Conservation (phyloP, 805 yeast genomes). For the Myxozyma mucilagina region DNA sequence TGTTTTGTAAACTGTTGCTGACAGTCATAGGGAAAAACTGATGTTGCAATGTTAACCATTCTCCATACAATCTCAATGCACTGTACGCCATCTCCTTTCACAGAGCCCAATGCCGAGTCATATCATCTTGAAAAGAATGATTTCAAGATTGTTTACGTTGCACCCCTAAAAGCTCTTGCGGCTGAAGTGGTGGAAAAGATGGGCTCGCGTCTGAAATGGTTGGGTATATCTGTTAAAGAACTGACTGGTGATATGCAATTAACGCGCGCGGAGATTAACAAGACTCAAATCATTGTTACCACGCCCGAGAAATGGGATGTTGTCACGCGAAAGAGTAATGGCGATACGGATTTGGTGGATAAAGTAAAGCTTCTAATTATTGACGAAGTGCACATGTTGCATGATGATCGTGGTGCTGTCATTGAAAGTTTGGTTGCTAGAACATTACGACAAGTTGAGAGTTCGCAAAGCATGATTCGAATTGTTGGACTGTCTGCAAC, state of each 20-base stretch:
- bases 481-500: slow-evolving; percentile 95
- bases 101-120: slow-evolving; percentile 50
- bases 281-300: slow-evolving; percentile 86
- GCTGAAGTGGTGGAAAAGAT: slow-evolving; percentile 95
- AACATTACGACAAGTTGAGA: slow-evolving; percentile 91
- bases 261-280: slow-evolving; percentile 72
- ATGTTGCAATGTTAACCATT: slow-evolving; percentile 80
- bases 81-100: slow-evolving; percentile 45
- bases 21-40: slow-evolving; percentile 72
- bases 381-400: slow-evolving; percentile 94
- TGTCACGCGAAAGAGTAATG: slow-evolving; percentile 88
- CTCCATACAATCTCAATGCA: slow-evolving; percentile 76
- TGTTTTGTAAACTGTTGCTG: background rate
- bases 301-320: slow-evolving; percentile 99
- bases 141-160: slow-evolving; percentile 89
- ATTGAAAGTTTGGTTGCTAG: slow-evolving; percentile 93
- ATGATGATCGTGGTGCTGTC: slow-evolving; percentile 97
- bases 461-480: slow-evolving; percentile 88
- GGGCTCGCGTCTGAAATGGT: slow-evolving; percentile 72
- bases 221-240: slow-evolving; percentile 83
- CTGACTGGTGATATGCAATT: slow-evolving; percentile 95
- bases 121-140: slow-evolving; percentile 71
- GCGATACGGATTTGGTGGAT: slow-evolving; percentile 80
- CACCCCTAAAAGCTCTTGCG: slow-evolving; percentile 91
- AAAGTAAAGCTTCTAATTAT: slow-evolving; percentile 84